These are phyloP conservation scores for Pythium pectinolyticum DNA, from an alignment of 352 stramenopile species.

Conservation along the genomic window DNA sequence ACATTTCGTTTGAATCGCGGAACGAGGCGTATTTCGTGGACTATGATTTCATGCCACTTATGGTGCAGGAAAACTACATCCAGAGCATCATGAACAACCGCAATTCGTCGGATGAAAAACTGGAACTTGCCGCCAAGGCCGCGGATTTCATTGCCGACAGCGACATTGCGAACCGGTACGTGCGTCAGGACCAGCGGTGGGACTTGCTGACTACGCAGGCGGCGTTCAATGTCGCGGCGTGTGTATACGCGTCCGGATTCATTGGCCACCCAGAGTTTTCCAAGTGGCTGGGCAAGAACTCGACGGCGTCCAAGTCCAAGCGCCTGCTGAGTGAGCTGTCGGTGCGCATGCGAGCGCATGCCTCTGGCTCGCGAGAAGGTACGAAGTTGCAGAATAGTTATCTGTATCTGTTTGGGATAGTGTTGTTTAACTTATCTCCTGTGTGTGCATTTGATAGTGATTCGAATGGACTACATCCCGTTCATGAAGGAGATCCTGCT, in stretches of 20 bases:
- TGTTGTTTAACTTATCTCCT: background rate
- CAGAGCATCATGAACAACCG: constrained; percentile 80
- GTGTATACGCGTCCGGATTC: constrained; percentile 77
- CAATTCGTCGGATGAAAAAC: constrained; percentile 63
- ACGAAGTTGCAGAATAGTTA: background rate
- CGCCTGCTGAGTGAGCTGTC: constrained; percentile 93
- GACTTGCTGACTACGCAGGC: constrained; percentile 92
- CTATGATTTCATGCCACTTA: constrained; percentile 97
- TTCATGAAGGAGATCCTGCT: constrained; percentile 91
- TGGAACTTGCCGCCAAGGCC: constrained; percentile 85
- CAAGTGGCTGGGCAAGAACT: constrained; percentile 98
- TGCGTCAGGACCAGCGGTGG: constrained; percentile 92
- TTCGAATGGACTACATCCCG: constrained; percentile 86
- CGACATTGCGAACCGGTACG: constrained; percentile 76
- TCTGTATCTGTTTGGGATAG: background rate
- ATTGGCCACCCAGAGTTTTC: constrained; percentile 91
- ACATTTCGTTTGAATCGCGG: constrained; percentile 75
- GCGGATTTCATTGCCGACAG: constrained; percentile 92
- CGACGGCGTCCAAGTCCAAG: constrained; percentile 93
- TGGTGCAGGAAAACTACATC: constrained; percentile 93
- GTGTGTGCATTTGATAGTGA: constrained; percentile 80
- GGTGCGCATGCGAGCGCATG: constrained; percentile 92
- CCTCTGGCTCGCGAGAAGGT: constrained; percentile 85
- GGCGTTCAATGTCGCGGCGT: constrained; percentile 88
- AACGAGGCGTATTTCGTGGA: constrained; percentile 99